These are phyloP conservation scores for Globisporangium yorkense DNA, from an alignment of 352 stramenopile species.

Conservation along the genomic window DNA sequence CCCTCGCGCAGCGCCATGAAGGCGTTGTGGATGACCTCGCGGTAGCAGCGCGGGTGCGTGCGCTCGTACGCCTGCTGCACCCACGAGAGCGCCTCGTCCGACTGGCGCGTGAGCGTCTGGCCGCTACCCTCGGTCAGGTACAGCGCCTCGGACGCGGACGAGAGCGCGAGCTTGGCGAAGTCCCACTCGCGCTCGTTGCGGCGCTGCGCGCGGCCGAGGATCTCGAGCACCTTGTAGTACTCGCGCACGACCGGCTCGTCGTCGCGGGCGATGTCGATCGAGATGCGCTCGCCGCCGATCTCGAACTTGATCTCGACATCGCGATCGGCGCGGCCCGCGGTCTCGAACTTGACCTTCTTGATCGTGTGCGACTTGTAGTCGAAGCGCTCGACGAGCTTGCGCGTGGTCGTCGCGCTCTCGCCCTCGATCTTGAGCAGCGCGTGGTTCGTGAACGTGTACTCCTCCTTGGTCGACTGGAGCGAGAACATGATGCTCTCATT, in stretches of 20 bases:
- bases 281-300: slow-evolving; percentile 19
- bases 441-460: slow-evolving; percentile 61
- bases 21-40: slow-evolving; percentile 21
- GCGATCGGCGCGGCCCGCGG: slow-evolving; percentile 35
- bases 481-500: slow-evolving; percentile 43
- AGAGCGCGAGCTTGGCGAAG: slow-evolving; percentile 19
- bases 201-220: slow-evolving; percentile 28
- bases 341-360: slow-evolving; percentile 32
- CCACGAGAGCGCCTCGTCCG: slow-evolving; percentile 31
- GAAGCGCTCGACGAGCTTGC: slow-evolving; percentile 30
- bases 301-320: slow-evolving; percentile 41
- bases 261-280: slow-evolving; percentile 23
- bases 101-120: slow-evolving; percentile 30
- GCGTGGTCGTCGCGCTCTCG: slow-evolving; percentile 36
- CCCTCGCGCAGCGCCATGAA: slow-evolving; percentile 16
- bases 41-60: slow-evolving; percentile 33
- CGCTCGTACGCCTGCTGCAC: slow-evolving; percentile 23
- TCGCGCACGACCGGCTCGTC: slow-evolving; percentile 23
- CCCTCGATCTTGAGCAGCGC: slow-evolving; percentile 35
- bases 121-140: slow-evolving; percentile 25
- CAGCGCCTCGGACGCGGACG: slow-evolving; percentile 23
- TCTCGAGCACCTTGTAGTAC: slow-evolving; percentile 36
- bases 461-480: slow-evolving; percentile 50
- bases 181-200: slow-evolving; percentile 33
- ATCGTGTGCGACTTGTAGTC: slow-evolving; percentile 26